These are phyloP conservation scores for Colletotrichum orchidophilum DNA, from an alignment of 2,329 filamentous ascomycete species.

Conservation along the genomic window DNA sequence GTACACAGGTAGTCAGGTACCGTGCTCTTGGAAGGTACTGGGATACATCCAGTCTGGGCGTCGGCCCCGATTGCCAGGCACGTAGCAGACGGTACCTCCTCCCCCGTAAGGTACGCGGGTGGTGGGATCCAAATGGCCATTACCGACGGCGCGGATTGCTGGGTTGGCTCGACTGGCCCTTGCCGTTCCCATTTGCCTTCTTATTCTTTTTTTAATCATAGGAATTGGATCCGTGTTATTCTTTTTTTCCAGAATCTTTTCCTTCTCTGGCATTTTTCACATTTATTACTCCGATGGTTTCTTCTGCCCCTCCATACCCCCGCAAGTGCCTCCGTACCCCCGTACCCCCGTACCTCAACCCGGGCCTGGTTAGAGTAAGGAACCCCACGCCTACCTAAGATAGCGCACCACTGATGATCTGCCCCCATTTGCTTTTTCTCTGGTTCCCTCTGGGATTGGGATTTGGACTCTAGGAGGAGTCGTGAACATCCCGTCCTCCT, in stretches of 20 bases:
- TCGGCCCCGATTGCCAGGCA: not conserved
- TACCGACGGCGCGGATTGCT: conserved; percentile 31
- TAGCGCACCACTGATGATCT: conserved; percentile 12
- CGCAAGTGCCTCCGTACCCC: no score
- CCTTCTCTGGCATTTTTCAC: conserved; percentile 5
- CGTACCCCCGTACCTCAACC: not conserved
- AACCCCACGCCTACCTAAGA: conserved; percentile 3
- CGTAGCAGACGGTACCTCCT: not conserved
- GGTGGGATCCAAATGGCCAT: not conserved
- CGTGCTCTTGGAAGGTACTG: not conserved
- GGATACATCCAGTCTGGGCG: not conserved
- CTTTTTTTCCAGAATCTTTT: not conserved
- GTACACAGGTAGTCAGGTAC: no score
- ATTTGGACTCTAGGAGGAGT: not conserved
- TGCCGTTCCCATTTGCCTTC: conserved; percentile 16
- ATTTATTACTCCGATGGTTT: conserved; percentile 23
- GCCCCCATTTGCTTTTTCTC: conserved; percentile 6
- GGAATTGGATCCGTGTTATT: not conserved
- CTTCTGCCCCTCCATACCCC: conserved; percentile 6
- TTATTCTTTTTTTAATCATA: conserved; percentile 12
- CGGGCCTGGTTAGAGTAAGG: not conserved
- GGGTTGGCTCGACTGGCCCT: conserved; percentile 30
- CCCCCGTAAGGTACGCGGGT: not conserved
- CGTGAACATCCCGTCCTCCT: not conserved
- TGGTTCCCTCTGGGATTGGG: not conserved